phyloP scores from a whole-genome alignment of 2,329 filamentous ascomycete genomes.

The Exophiala bonariae region DNA sequence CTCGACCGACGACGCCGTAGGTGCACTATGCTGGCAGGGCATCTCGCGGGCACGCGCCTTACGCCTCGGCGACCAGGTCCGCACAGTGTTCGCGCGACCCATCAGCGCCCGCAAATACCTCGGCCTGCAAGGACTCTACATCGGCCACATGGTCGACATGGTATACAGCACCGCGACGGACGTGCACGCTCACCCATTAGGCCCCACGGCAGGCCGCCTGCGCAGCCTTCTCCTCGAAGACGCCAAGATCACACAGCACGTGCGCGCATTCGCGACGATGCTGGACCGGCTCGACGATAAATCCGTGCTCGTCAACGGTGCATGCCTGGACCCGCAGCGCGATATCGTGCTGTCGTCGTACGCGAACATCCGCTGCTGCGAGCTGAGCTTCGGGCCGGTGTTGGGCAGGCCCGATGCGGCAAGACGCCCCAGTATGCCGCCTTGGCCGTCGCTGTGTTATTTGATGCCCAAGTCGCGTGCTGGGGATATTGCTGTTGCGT shows the following conservation, averaged over 20 bases:
- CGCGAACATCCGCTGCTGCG: slow-evolving; percentile 48
- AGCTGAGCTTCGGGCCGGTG: slow-evolving; percentile 49
- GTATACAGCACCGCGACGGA: slow-evolving; percentile 39
- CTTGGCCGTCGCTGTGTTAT: slow-evolving; percentile 52
- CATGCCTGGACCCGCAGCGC: slow-evolving; percentile 36
- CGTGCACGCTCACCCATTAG: slow-evolving; percentile 35
- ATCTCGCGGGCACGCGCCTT: slow-evolving; percentile 42
- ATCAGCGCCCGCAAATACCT: slow-evolving; percentile 50
- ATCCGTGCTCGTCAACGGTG: slow-evolving; percentile 35
- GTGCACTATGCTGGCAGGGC: slow-evolving; percentile 53
- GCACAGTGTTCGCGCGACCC: slow-evolving; percentile 47
- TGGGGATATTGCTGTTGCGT: slow-evolving; percentile 45
- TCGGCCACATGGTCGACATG: slow-evolving; percentile 51
- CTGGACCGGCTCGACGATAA: slow-evolving; percentile 39
- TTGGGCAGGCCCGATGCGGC: slow-evolving; percentile 51
- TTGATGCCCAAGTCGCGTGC: slow-evolving; percentile 47
- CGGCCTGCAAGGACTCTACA: slow-evolving; percentile 44
- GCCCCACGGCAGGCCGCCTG: slow-evolving; percentile 39
- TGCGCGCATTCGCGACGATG: slow-evolving; percentile 44
- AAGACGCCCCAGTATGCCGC: slow-evolving; percentile 48
- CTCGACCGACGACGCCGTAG: slow-evolving; percentile 57
- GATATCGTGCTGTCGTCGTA: slow-evolving; percentile 59
- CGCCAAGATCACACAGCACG: slow-evolving; percentile 37
- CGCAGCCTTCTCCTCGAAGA: slow-evolving; percentile 41
- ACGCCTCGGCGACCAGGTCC: slow-evolving; percentile 31